Evolutionary conservation across 208 protist species (phyloP), one percentile per base, ranked within the genome.

Genomic region (Borovskyia barvae): DNA sequence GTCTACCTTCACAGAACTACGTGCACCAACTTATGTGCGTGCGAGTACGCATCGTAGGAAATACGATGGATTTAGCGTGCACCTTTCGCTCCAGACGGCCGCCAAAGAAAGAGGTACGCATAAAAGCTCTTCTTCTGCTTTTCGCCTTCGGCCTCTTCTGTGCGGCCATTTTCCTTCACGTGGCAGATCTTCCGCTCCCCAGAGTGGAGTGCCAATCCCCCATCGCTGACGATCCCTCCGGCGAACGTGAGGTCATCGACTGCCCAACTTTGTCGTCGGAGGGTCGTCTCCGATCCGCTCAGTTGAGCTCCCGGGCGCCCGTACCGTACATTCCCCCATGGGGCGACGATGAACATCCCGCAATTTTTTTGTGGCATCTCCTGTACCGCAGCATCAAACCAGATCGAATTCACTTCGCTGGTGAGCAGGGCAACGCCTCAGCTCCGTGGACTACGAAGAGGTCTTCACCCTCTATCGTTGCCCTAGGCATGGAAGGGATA

Each of bases 241-340:
- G 54, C 42, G 68, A 75, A 20, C 43, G 59, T 2, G 64, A 60
- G 28, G 39, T 65, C 29, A 51, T 52, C 2, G 48, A 5, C 5
- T 43, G 49, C 25, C 43, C 48, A 7, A 53, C 61, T 8, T 17
- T 61, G 1, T 56, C 65, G 9, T 59, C 74, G 9, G 59, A 59
- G 14, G 52, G 49, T 11, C 43, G 52, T 12, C 11, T 15, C 12
- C 36, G 32, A 14, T 36, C 72, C 36, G 52, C 41, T 0, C n/a
- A 49, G 5, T 32, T 76, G 12, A 43, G 17, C 14, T 32, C 48
- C 2, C 57, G 46, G 1, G 39, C 49, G 22, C 30, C 53, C 14
- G 64, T 77, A 8, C 75, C 75, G 8, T 81, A 75, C 41, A 35
- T 73, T 17, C 26, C 12, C 0, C 75, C 60, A 11, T 81, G 75